Base-by-base conservation (phyloP, 2,329 filamentous ascomycete genomes). In the Metarhizium humberi region DNA sequence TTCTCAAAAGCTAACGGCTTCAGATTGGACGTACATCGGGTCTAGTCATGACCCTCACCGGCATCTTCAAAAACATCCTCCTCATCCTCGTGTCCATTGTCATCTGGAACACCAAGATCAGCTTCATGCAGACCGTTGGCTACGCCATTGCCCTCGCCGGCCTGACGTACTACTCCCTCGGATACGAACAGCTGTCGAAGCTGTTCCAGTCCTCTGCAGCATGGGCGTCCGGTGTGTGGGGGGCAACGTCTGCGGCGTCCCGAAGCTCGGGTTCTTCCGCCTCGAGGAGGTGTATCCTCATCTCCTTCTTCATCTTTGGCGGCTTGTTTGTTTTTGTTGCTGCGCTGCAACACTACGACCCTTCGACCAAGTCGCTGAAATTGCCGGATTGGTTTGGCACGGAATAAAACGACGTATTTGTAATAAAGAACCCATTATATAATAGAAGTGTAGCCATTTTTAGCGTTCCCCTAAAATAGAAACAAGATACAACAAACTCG, bases 11-110 rank as follows among this genome's bases (percentile, higher is more conserved):
- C 62, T 50, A 30, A 49, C 46, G 3, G 6, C 18, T 16, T 30
- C 53, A 92, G 88, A 95, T 95, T 65, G 89, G 90, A 68, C 91
- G 89, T 73, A 95, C 90, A 7, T 95, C 90, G 2, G 88, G 87
- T 55, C 81, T 95, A 52, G 88, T 92, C 64, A 87, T 95, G 74
- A 91, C 89, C 38, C 82, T 95, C 29, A 91, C 86, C 57, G 89
- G 90, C 69, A 90, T 95, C 60, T 81, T 94, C 65, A 95, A 95
- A 74, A 89, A 91, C 70, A 92, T 95, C 58, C 82, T 95, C 56
- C 84, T 95, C 55, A 88, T 95, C 60, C 75, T 80, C 58, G 79
- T 84, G 56, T 90, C 87, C 53, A 87, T 94, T 72, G 69, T 89
- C 66, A 85, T 92, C 68, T 94, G 89, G 85, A 76, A 80, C 62